These are phyloP conservation scores for Solanum bukasovii DNA, from an alignment of 257 asterid genomes.

Conservation along the genomic window DNA sequence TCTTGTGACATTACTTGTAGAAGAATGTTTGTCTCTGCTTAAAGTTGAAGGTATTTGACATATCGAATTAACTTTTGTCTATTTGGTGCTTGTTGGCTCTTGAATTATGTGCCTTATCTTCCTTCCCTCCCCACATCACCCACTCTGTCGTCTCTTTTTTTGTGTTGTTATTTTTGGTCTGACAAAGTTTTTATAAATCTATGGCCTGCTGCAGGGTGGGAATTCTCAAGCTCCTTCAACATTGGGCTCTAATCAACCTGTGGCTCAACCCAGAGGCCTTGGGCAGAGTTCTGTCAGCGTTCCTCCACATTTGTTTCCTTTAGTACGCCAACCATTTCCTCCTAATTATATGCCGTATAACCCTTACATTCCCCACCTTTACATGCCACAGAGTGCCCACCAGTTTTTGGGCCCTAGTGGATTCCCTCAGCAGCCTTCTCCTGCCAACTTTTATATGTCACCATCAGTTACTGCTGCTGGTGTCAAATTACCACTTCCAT, in stretches of 20 bases:
- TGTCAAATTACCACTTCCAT: slow-evolving; percentile 28
- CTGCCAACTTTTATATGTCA: slow-evolving; percentile 34
- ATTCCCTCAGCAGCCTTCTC: slow-evolving; percentile 43
- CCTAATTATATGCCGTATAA: slow-evolving; percentile 38
- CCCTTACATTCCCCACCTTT: slow-evolving; percentile 44
- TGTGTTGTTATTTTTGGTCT: not conserved
- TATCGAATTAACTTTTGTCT: not conserved
- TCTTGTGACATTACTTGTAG: not conserved
- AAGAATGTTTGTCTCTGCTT: not conserved
- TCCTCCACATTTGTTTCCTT: slow-evolving; percentile 38
- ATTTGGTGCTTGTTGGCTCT: not conserved
- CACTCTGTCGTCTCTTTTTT: not conserved
- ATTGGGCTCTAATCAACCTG: slow-evolving; percentile 20
- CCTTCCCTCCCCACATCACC: not conserved
- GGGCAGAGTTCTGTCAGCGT: slow-evolving; percentile 32
- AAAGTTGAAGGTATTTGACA: not conserved
- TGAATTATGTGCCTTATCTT: not conserved
- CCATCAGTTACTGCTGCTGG: slow-evolving; percentile 33
- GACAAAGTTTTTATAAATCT: not conserved
- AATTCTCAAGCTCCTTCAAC: slow-evolving; percentile 26
- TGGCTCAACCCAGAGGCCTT: slow-evolving; percentile 24
- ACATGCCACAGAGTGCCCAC: slow-evolving; percentile 37
- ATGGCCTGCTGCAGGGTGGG: slow-evolving; percentile 22
- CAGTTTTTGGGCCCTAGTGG: slow-evolving; percentile 42
- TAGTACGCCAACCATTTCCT: slow-evolving; percentile 41